Evolutionary conservation across 371 early-diverging fungal genomes (phyloP), one percentile per base, ranked within the genome.

Genomic region (Circinella umbellata): DNA sequence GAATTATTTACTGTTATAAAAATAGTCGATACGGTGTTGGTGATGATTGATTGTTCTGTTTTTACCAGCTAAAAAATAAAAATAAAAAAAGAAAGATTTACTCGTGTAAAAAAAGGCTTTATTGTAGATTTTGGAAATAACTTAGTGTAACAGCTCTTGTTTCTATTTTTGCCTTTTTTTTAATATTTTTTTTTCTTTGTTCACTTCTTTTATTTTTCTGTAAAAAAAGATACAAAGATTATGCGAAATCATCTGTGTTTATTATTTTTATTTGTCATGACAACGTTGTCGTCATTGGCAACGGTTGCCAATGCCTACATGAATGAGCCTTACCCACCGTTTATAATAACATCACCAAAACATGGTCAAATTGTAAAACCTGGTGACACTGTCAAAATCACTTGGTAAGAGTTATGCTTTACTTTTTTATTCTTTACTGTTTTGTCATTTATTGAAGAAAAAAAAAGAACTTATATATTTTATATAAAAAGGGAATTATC

Each of bases 11-110:
- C 3, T 51, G 42, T 38, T 60, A 36, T 60, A 47, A 42, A 15
- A 18, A 66, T 75, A 81, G 81, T 15, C 81, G 81, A 54, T 81
- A 81, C 70, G 81, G 81, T 65, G 81, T 81, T 34, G 79, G 75
- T 63, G 78, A 80, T 46, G 78, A 77, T 46, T 67, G 62, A 64
- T 13, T n/a, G 47, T 47, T 11, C 15, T 11, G 47, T 47, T 9
- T 9, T 15, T 11, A 15, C 9, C 11, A 0, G 1, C 47, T 17
- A 59, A 46, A 11, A 47, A 11, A 57, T 17, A 59, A 46, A 11
- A 47, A 11, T 39, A 54, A n/a, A 48, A 59, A 46, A 15, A 42
- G 20, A 27, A 53, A 18, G 64, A 63, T 17, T 34, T 46, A 11
- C 39, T 20, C 47, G 47, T 47, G 47, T 54, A 14, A 54, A 54